phyloP scores from a whole-genome alignment of 2,329 filamentous ascomycete genomes.

The Diaporthe aspalathi region DNA sequence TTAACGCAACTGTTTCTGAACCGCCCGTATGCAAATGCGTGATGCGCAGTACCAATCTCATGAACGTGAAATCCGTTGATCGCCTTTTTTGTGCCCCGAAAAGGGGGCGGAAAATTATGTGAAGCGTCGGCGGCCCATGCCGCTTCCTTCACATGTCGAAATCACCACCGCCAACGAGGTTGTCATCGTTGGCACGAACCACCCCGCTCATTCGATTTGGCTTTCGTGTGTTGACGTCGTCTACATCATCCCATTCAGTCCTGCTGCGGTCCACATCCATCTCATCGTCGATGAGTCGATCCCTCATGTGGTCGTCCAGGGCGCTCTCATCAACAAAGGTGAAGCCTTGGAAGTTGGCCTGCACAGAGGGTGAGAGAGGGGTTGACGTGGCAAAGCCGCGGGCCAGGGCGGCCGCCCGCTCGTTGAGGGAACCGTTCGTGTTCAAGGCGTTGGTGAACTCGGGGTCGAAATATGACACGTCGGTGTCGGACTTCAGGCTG shows the following conservation, averaged over 20 bases:
- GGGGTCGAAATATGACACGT: constrained; percentile 98
- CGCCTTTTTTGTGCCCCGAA: constrained; percentile 30
- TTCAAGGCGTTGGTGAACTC: constrained; percentile 97
- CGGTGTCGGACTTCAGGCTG: constrained; percentile 93
- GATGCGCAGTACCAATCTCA: constrained; percentile 39
- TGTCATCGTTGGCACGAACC: constrained; percentile 68
- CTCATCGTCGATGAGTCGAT: constrained; percentile 64
- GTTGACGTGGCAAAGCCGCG: constrained; percentile 90
- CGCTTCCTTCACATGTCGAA: constrained; percentile 69
- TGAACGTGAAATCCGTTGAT: constrained; percentile 33
- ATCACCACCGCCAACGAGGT: constrained; percentile 69
- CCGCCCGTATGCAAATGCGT: constrained; percentile 41
- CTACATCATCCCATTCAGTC: constrained; percentile 70
- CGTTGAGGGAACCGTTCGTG: constrained; percentile 87
- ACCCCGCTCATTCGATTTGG: constrained; percentile 74
- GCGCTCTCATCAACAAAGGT: constrained; percentile 99
- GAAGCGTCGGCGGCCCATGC: constrained; percentile 26
- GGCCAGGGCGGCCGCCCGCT: constrained; percentile 87
- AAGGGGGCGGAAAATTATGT: constrained; percentile 16
- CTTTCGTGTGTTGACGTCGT: constrained; percentile 64
- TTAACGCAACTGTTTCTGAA: constrained; percentile 39
- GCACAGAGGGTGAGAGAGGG: constrained; percentile 92
- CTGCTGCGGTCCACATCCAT: constrained; percentile 61
- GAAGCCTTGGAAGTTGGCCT: constrained; percentile 98
- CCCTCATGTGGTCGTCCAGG: constrained; percentile 84